Percentiles rank a stretch among this genome's conserved stretches.
Evolutionary conservation across 768 basidiomycete genomes (phyloP).

Genomic region (Auricularia heimuer): DNA sequence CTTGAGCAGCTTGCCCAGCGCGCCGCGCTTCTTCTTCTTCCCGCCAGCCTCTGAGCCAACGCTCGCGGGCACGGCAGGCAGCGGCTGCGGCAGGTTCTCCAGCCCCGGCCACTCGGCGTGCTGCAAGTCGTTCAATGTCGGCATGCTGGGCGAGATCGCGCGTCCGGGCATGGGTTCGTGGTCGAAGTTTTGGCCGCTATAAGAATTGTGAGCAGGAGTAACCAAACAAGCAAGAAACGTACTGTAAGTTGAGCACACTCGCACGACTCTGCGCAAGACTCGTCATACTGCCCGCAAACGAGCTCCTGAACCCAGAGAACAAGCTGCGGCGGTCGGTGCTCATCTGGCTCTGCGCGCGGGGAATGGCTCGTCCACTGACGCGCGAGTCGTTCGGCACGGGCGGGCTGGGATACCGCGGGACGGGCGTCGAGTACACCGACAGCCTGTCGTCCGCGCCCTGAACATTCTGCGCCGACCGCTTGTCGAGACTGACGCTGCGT

Average conservation of each 20-base stretch:
- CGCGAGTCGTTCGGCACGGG: not conserved
- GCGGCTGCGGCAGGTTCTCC: not conserved
- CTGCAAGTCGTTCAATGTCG: not conserved
- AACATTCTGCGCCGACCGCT: not conserved
- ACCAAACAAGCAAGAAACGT: not conserved
- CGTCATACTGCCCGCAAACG: not conserved
- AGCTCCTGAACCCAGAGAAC: not conserved
- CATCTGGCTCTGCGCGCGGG: not conserved
- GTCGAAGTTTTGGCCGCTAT: not conserved
- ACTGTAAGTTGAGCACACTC: not conserved
- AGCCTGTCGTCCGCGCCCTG: not conserved
- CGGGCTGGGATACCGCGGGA: not conserved
- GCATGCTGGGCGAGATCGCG: slow-evolving; percentile 1
- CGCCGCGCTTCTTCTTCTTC: slow-evolving; percentile 56
- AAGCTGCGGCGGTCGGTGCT: not conserved
- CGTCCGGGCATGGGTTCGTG: not conserved
- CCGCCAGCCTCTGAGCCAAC: not conserved
- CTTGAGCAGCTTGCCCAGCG: slow-evolving; percentile 73
- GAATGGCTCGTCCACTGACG: not conserved
- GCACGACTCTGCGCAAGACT: not conserved
- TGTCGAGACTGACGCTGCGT: not conserved
- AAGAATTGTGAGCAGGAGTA: not conserved
- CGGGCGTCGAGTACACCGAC: slow-evolving; percentile 1
- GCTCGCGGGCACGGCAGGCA: not conserved
- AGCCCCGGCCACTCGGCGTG: not conserved